Evolutionary conservation across 2,329 filamentous ascomycete genomes (phyloP).

Genomic region (Chaetomiaceae sp.): DNA sequence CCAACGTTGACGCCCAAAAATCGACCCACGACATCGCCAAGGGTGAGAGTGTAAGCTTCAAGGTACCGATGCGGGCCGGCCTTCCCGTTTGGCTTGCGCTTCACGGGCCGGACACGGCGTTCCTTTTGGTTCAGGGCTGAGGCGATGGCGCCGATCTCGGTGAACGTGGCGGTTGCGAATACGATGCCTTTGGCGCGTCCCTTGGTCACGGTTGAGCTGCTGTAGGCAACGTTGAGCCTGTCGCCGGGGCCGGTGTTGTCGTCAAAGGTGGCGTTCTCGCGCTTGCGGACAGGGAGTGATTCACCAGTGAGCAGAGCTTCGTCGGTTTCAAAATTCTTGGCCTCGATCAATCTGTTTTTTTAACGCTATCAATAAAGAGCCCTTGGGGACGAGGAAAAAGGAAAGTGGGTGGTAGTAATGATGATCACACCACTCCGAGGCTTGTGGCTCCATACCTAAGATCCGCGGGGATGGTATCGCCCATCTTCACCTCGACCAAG

Average conservation of each 20-base stretch:
- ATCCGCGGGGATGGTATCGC: conserved; percentile 71
- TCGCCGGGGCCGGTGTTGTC: conserved; percentile 59
- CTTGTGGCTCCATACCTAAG: conserved; percentile 50
- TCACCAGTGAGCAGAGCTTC: conserved; percentile 72
- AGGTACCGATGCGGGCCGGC: conserved; percentile 36
- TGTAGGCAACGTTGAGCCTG: conserved; percentile 66
- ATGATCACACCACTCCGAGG: no score
- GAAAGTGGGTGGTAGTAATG: no score
- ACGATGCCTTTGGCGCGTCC: conserved; percentile 67
- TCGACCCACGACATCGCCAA: conserved; percentile 28
- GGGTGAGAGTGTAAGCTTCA: conserved; percentile 35
- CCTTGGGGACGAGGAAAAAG: no score
- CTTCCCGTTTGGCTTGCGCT: conserved; percentile 43
- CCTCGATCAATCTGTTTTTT: conserved; percentile 48
- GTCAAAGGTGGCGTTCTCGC: conserved; percentile 47
- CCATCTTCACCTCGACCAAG: conserved; percentile 62
- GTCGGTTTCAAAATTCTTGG: conserved; percentile 72
- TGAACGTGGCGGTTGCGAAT: conserved; percentile 59
- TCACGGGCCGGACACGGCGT: conserved; percentile 38
- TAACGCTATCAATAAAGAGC: no score
- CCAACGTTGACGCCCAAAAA: conserved; percentile 49
- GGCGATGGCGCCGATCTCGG: conserved; percentile 55
- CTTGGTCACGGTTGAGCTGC: conserved; percentile 65
- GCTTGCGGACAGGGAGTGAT: conserved; percentile 64
- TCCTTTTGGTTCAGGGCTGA: conserved; percentile 49